phyloP scores from a whole-genome alignment of 345 rosid genomes.

The Salix viminalis region DNA sequence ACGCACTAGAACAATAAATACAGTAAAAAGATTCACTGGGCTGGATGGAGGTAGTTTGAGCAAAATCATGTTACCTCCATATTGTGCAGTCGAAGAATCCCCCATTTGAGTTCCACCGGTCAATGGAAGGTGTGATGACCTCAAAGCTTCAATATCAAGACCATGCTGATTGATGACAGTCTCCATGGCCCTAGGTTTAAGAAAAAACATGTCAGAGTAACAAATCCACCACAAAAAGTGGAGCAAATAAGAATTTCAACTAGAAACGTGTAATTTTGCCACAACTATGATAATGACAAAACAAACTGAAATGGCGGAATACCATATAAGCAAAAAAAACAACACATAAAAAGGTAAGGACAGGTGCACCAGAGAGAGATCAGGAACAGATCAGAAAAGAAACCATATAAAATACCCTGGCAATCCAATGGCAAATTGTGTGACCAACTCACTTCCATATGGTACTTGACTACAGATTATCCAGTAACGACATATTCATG shows the following conservation, averaged over 20 bases:
- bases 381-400: neutral
- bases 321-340: neutral
- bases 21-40: neutral
- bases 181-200: constrained; percentile 83
- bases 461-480: neutral
- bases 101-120: constrained; percentile 68
- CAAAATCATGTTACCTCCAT: constrained; percentile 49
- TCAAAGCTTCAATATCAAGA: constrained; percentile 88
- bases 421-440: neutral
- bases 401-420: neutral
- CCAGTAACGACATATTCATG: neutral
- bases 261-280: neutral
- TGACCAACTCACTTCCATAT: neutral
- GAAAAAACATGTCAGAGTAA: constrained; percentile 20
- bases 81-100: constrained; percentile 56
- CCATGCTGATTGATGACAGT: constrained; percentile 88
- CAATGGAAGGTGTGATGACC: constrained; percentile 62
- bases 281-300: neutral
- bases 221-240: constrained; percentile 1
- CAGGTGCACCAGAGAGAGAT: neutral
- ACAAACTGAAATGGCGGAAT: neutral
- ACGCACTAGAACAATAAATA: neutral
- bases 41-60: neutral
- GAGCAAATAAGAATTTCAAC: neutral
- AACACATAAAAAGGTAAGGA: neutral